Base-by-base conservation (phyloP, 2,329 filamentous ascomycete species). In the Colletotrichum trifolii region DNA sequence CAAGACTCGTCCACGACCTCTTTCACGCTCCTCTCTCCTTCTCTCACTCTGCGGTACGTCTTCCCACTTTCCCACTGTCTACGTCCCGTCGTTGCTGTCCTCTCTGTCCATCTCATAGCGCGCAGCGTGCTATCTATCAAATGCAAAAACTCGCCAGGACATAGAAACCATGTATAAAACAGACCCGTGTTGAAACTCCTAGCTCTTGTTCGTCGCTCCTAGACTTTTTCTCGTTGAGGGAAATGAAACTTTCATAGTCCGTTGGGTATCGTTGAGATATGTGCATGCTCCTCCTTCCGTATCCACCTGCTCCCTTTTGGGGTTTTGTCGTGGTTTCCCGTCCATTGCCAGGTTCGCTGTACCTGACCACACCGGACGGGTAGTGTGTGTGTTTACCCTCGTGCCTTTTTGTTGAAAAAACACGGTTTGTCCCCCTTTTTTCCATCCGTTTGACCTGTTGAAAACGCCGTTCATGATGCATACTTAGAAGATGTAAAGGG, bases 201-300 rank as follows among this genome's bases (percentile, higher is more conserved):
- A 54, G 54, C 45, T 60, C 47, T 57, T 62, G 54, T 55, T 25
- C 47, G 47, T 40, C 35, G 60, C 60, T 53, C 57, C 63, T 53
- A 52, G 42, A 47, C 52, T 40, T 54, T 50, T 65, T 64, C 50
- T 53, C 53, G 52, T 60, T 62, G 42, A 58, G 58, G 59, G 35
- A 57, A 66, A 66, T 25, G 4, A 62, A 56, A 13, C 36, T 25
- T 33, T 42, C 15, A 46, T 61, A 50, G 64, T 68, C 65, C 61
- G 54, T 68, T 71, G 69, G 74, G 77, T 79, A 79, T 79, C 77
- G 77, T 78, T 79, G 77, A 79, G 77, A 78, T 79, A 72, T 76
- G 69, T 71, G 71, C 71, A 73, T 66, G 67, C 65, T 68, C 69
- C 53, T 54, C 54, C 58, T 42, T 62, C 61, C 56, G 38, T 48